phyloP scores from a whole-genome alignment of 2,329 filamentous ascomycete species.

The Aciculosporium take region DNA sequence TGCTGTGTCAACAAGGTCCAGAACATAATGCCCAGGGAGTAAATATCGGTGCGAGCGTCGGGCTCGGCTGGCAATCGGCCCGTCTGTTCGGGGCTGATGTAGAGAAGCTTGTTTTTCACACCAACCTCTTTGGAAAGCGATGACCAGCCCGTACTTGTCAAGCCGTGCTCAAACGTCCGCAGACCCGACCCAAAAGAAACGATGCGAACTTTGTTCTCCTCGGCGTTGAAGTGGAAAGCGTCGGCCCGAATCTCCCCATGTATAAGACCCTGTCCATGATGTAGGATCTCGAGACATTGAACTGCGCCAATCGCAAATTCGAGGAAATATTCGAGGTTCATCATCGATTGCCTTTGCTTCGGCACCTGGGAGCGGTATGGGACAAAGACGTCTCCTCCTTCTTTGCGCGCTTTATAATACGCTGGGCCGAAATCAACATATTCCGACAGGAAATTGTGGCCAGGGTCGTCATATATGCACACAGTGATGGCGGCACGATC shows the following conservation, averaged over 20 bases:
- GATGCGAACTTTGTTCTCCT: slow-evolving; percentile 59
- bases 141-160: slow-evolving; percentile 77
- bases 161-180: slow-evolving; percentile 77
- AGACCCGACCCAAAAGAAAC: slow-evolving; percentile 77
- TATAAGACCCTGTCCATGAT: slow-evolving; percentile 72
- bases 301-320: slow-evolving; percentile 84
- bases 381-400: slow-evolving; percentile 37
- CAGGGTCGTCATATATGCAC: slow-evolving; percentile 67
- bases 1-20: slow-evolving; percentile 73
- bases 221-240: slow-evolving; percentile 71
- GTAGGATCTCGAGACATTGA: slow-evolving; percentile 77
- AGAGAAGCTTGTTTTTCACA: slow-evolving; percentile 77
- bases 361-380: slow-evolving; percentile 29
- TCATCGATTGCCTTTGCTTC: slow-evolving; percentile 42
- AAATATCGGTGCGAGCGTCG: slow-evolving; percentile 84
- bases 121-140: slow-evolving; percentile 69
- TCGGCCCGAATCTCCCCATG: slow-evolving; percentile 87
- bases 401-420: slow-evolving; percentile 44
- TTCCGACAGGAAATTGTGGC: slow-evolving; percentile 55
- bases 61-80: slow-evolving; percentile 86
- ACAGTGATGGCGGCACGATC: slow-evolving; percentile 62
- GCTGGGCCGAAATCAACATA: slow-evolving; percentile 67
- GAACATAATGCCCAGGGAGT: slow-evolving; percentile 78
- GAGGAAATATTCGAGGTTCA: slow-evolving; percentile 64
- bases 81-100: slow-evolving; percentile 89